Evolutionary conservation across 2,329 filamentous ascomycete genomes (phyloP), one percentile per base, ranked within the genome.

Genomic region (Fusarium sarcochroum): DNA sequence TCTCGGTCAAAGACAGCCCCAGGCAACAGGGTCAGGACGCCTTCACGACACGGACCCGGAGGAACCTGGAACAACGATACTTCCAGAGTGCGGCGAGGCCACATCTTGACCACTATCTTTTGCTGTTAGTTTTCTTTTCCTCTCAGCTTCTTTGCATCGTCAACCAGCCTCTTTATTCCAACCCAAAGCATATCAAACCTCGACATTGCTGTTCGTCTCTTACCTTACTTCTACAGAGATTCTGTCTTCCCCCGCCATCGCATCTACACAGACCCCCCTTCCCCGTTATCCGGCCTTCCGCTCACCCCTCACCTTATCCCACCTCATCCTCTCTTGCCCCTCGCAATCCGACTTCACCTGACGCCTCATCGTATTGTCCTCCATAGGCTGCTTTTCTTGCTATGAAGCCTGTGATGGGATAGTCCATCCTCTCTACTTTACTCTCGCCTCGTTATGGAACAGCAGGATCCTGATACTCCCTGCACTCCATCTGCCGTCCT

Each of bases 401-500:
- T 62, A 62, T 68, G 58, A 69, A 71, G 69, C 70, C 64, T 71
- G 64, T 70, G 59, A 71, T 73, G 72, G 72, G 63, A 75, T 69
- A 74, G 66, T 64, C 53, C 67, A 51, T 58, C 63, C 57, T 70
- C 56, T 72, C 72, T 76, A 68, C 75, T 73, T 62, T 73, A 58
- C 59, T 71, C 75, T 70, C 75, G 76, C 75, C 78, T 80, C 83
- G 83, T 83, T 78, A 87, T 87, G 85, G 84, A 86, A 85, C 79
- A 81, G 79, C 80, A 82, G 80, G 69, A 73, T 44, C 64, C 72
- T 56, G 60, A 64, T 57, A 61, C 65, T 57, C 63, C 70, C 66
- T 72, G 75, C 65, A 76, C 71, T 62, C 69, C 76, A 54, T 70
- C 69, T 66, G 55, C 69, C 58, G 74, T 64, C 54, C 68, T 58